Conservation (phyloP, 78 protist species). For the Guillardia theta region DNA sequence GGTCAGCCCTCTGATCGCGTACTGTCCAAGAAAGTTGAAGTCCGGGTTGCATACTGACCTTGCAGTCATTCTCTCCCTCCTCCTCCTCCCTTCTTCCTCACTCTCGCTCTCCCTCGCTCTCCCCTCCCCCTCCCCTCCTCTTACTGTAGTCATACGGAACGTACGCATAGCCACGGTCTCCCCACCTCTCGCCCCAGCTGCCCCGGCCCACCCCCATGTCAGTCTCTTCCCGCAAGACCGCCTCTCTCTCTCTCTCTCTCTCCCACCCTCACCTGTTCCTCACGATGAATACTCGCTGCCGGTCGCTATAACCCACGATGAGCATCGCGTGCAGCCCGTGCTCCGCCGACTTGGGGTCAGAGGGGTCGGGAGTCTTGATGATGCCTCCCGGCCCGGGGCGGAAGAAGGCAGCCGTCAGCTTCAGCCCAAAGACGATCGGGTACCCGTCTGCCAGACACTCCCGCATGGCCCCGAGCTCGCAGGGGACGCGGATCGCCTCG, state of each 20-base stretch:
- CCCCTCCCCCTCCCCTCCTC: too few species aligned
- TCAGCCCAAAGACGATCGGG: constrained; percentile 1
- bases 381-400: background rate
- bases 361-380: background rate
- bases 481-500: background rate
- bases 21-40: background rate
- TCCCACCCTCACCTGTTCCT: too few species aligned
- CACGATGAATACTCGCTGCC: background rate
- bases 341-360: background rate
- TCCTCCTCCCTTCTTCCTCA: too few species aligned
- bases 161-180: background rate
- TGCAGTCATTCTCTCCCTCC: too few species aligned
- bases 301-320: background rate
- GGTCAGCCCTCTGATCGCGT: background rate
- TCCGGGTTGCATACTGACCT: background rate
- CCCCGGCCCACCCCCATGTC: too few species aligned
- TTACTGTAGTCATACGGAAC: background rate
- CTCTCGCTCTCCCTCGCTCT: too few species aligned
- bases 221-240: too few species aligned
- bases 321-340: background rate
- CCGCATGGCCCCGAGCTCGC: background rate
- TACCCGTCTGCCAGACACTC: background rate
- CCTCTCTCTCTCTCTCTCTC: too few species aligned
- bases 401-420: background rate
- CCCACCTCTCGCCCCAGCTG: background rate